Base-by-base conservation (phyloP, 306 rosid genomes). In the Cyclanthera cordifolia region DNA sequence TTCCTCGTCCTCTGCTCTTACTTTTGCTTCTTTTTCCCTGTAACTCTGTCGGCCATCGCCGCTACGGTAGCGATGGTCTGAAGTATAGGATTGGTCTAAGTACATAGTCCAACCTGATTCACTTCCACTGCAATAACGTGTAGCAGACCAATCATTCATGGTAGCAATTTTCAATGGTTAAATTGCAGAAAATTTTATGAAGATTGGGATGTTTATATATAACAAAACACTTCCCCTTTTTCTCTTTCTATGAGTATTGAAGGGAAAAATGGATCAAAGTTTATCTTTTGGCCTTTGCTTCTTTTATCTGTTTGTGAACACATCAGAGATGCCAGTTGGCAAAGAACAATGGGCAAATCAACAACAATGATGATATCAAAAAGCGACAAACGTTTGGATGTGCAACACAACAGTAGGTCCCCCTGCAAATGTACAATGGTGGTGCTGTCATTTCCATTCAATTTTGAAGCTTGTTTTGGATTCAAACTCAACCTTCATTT, bases 21-120 rank as follows among this genome's bases (percentile, higher is more conserved):
- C 68, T 72, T 56, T 72, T 21, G 74, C 50, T 39, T n/a, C 74
- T 45, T 43, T 71, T 46, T 28, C 37, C 67, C 43, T 71, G 15
- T 37, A 54, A 70, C 54, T 78, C 65, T 59, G 73, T n/a, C n/a
- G n/a, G n/a, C n/a, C n/a, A 2, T 59, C 46, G 43, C 39, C 80
- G 8, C 69, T 59, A 41, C 65, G 67, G 28, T 79, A 71, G 50
- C 81, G 75, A 51, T 60, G 75, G 51, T 79, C 84, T 39, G 94
- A 79, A 75, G 78, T 46, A 54, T 74, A 70, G 13, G 97, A 84
- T 75, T 90, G 88, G 69, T 85, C 91, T 6, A 93, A 81, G 66
- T 93, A 93, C 72, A 69, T 74, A 4, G 99, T 93, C 99, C 99
- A 93, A 67, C 97, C 99, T 5, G 99, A 93, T 81, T 90, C 97